Base-by-base conservation (phyloP, 2,329 filamentous ascomycete species). In the Fusarium penzigii region DNA sequence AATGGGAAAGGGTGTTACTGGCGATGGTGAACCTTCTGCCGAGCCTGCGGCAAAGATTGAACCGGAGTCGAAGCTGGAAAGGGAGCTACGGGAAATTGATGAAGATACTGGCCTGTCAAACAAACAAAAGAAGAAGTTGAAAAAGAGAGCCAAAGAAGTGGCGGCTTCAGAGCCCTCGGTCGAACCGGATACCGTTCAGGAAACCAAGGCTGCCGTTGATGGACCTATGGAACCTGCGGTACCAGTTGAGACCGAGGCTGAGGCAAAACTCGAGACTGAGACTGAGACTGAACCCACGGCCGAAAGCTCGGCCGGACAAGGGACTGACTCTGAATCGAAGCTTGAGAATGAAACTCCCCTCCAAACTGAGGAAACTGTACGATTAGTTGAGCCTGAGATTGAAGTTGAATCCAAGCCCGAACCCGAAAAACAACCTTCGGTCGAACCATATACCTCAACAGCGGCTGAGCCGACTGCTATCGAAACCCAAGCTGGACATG, bases 381-480 rank as follows among this genome's bases (percentile, higher is more conserved):
- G 53, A 60, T 57, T 62, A 63, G 46, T 62, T 61, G 60, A 64
- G 54, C 58, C 57, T 59, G 55, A 64, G 50, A 59, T 59, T 63
- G 61, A 62, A 64, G 60, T 48, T 65, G 63, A 65, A 64, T 55
- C 63, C 46, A 61, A 65, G 58, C 56, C 51, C 49, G 53, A 64
- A 61, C 54, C 56, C 55, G 59, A 63, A 49, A 62, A 51, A 48
- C 61, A 62, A 61, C 49, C 53, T 56, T 40, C 54, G 51, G 53
- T 52, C 51, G 49, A 52, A 43, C 43, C 44, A 47, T 49, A 52
- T 52, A 49, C 20, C 46, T 52, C 53, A 57, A 44, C 46, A 51
- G 39, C 51, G 48, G 48, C 54, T 43, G 58, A 58, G 49, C 47
- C 29, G 49, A 46, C 53, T 48, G 38, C 45, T 56, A 48, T 47